phyloP scores from a whole-genome alignment of 257 asterid genomes.

The Solanum piurae region DNA sequence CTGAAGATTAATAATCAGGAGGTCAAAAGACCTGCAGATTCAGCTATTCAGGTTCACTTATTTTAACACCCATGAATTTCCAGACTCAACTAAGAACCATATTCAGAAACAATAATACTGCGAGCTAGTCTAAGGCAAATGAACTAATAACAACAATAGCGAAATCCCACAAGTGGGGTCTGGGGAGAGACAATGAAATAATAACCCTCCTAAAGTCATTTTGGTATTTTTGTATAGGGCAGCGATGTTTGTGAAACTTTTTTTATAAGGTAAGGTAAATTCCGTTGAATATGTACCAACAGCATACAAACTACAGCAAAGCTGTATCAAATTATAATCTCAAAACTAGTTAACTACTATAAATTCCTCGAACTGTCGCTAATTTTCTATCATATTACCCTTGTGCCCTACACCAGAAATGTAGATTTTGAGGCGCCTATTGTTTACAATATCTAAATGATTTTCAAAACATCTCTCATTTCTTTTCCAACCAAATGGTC shows the following conservation, averaged over 20 bases:
- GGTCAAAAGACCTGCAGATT: background rate
- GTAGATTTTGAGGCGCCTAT: background rate
- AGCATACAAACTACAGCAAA: background rate
- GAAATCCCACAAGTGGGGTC: background rate
- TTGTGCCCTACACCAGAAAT: background rate
- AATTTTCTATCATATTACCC: background rate
- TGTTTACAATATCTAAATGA: background rate
- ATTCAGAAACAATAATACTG: background rate
- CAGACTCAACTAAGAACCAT: background rate
- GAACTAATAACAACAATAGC: background rate
- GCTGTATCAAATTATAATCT: background rate
- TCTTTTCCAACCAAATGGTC: background rate
- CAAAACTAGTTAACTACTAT: background rate
- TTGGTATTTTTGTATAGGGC: background rate
- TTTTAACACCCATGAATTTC: background rate
- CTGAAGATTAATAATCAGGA: background rate
- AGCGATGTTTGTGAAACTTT: background rate
- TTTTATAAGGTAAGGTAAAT: background rate
- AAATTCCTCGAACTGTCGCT: background rate
- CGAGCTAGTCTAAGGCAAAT: background rate
- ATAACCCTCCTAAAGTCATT: background rate
- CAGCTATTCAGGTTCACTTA: background rate
- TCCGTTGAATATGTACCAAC: background rate
- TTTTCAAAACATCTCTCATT: background rate
- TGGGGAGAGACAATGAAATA: background rate